phyloP scores from a whole-genome alignment of 1,284 basidiomycete genomes.

The Heterobasidion parviporum region DNA sequence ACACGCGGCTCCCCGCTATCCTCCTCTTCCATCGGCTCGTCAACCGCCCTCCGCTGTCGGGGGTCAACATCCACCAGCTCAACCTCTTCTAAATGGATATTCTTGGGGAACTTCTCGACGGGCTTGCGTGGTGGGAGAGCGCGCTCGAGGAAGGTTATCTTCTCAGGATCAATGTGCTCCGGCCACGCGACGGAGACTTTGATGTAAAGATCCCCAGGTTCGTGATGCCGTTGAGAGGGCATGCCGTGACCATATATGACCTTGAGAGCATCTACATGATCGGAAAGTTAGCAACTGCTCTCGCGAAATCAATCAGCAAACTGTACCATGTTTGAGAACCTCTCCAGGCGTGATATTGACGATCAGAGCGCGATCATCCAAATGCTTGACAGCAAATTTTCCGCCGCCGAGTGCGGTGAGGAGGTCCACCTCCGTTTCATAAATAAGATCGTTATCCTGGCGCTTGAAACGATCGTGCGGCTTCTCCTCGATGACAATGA shows the following conservation, averaged over 20 bases:
- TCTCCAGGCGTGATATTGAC: slow-evolving; percentile 88
- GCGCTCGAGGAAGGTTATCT: slow-evolving; percentile 74
- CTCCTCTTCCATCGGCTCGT: slow-evolving; percentile 78
- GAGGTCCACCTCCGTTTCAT: slow-evolving; percentile 86
- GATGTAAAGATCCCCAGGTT: slow-evolving; percentile 91
- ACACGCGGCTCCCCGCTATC: slow-evolving; percentile 74
- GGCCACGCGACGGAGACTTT: slow-evolving; percentile 90
- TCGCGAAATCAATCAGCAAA: too few species aligned
- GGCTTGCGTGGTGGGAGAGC: slow-evolving; percentile 80
- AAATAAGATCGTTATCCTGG: slow-evolving; percentile 88
- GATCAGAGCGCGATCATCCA: slow-evolving; percentile 87
- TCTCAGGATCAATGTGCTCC: slow-evolving; percentile 63
- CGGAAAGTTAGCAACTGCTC: slow-evolving; percentile 2
- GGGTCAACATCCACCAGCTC: slow-evolving; percentile 79
- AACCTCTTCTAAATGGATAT: slow-evolving; percentile 78
- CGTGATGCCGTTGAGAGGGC: slow-evolving; percentile 97
- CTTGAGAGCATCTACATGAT: slow-evolving; percentile 70
- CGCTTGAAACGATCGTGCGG: slow-evolving; percentile 88
- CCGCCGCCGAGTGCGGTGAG: slow-evolving; percentile 93
- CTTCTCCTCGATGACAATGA: slow-evolving; percentile 97
- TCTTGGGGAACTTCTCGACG: slow-evolving; percentile 63
- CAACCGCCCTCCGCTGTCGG: slow-evolving; percentile 50
- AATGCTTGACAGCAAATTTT: slow-evolving; percentile 84
- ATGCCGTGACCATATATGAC: slow-evolving; percentile 94
- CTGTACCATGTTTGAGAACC: slow-evolving; percentile 86